phyloP scores from a whole-genome alignment of 2,329 filamentous ascomycete genomes.

The Akanthomyces uredinophilus region DNA sequence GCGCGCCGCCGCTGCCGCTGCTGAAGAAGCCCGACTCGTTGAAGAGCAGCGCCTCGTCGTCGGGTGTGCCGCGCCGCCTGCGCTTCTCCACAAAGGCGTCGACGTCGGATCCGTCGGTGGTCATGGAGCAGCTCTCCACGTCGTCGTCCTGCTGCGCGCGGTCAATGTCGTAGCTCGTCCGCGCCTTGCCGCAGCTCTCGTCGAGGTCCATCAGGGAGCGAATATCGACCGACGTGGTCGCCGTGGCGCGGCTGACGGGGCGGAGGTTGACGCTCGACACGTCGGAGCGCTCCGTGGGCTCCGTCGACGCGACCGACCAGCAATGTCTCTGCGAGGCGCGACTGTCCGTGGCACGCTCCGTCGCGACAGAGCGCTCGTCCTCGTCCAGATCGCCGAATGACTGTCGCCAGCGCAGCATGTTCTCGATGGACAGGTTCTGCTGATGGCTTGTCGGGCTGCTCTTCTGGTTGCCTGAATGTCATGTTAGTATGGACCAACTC shows the following conservation, averaged over 20 bases:
- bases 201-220: constrained; percentile 5
- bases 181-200: neutral
- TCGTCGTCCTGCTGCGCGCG: neutral
- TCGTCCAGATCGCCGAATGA: neutral
- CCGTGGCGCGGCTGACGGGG: constrained; percentile 39
- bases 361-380: neutral
- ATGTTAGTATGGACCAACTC: neutral
- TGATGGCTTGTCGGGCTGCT: neutral
- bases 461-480: neutral
- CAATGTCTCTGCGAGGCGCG: constrained; percentile 23
- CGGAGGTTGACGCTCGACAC: constrained; percentile 36
- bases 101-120: constrained; percentile 25
- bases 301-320: constrained; percentile 39
- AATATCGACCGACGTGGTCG: constrained; percentile 41
- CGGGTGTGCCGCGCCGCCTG: constrained; percentile 13
- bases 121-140: constrained; percentile 8
- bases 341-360: constrained; percentile 1
- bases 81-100: constrained; percentile 24
- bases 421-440: constrained; percentile 1
- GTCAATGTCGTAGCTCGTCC: neutral
- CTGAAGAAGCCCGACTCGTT: constrained; percentile 23
- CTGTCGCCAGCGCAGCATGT: constrained; percentile 4
- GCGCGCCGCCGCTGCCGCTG: constrained; percentile 18
- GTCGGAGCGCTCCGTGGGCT: constrained; percentile 32
- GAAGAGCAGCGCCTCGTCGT: constrained; percentile 23